phyloP scores from a whole-genome alignment of 1,139 yeast species.

The Geotrichum bryndzae region DNA sequence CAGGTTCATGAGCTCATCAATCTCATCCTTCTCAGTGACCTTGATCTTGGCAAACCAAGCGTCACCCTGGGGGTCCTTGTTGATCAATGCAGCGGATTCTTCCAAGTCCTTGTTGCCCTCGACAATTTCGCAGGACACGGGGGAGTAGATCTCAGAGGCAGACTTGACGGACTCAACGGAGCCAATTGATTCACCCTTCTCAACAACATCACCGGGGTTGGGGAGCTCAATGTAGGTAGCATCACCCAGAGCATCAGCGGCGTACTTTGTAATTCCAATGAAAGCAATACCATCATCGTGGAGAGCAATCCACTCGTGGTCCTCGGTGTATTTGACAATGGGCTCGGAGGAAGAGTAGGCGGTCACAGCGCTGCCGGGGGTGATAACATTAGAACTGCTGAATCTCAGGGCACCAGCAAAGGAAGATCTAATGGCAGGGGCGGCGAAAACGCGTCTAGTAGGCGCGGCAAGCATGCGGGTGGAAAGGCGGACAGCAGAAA shows the following conservation, averaged over 20 bases:
- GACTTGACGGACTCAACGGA: slow-evolving; percentile 93
- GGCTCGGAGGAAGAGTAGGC: slow-evolving; percentile 41
- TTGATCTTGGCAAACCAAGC: slow-evolving; percentile 88
- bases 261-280: slow-evolving; percentile 89
- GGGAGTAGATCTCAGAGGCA: slow-evolving; percentile 89
- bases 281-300: slow-evolving; percentile 76
- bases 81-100: slow-evolving; percentile 69
- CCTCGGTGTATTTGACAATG: slow-evolving; percentile 64
- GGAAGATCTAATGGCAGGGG: not conserved
- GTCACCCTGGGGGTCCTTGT: slow-evolving; percentile 83
- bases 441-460: not conserved
- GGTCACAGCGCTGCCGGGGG: slow-evolving; percentile 48
- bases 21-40: slow-evolving; percentile 41
- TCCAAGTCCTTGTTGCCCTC: slow-evolving; percentile 66
- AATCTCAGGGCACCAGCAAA: slow-evolving; percentile 8
- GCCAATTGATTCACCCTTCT: slow-evolving; percentile 77
- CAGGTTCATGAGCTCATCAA: slow-evolving; percentile 44
- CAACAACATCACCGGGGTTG: slow-evolving; percentile 60
- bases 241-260: slow-evolving; percentile 97
- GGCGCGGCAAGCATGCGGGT: not conserved
- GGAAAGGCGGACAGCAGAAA: slow-evolving; percentile 14
- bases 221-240: slow-evolving; percentile 92
- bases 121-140: slow-evolving; percentile 69
- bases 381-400: slow-evolving; percentile 41
- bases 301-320: slow-evolving; percentile 93